Percentiles rank a stretch among this genome's conserved stretches.
phyloP scores from a whole-genome alignment of 768 basidiomycete species.

The Mycena chlorophos region DNA sequence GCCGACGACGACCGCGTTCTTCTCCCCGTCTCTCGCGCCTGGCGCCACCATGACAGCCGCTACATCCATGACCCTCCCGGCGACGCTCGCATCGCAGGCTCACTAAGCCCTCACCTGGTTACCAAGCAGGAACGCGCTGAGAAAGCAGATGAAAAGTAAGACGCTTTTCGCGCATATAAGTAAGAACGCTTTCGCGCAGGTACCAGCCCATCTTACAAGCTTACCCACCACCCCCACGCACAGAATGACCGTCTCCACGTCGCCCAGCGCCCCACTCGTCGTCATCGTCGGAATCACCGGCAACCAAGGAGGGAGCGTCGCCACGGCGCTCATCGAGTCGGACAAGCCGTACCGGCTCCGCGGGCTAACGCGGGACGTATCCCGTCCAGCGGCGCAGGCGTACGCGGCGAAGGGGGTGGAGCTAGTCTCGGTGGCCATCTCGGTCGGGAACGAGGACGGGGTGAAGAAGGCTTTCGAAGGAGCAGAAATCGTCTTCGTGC shows the following conservation, averaged over 20 bases:
- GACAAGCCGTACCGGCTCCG: slow-evolving; percentile 6
- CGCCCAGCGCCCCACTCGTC: neutral
- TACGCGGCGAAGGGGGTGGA: neutral
- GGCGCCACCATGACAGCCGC: too few species aligned
- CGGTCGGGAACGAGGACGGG: neutral
- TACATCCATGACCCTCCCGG: too few species aligned
- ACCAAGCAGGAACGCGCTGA: too few species aligned
- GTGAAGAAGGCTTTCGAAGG: neutral
- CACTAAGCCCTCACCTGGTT: too few species aligned
- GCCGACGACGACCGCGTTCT: too few species aligned
- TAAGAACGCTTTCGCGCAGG: too few species aligned
- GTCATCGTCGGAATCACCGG: neutral
- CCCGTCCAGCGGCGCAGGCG: neutral
- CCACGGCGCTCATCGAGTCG: slow-evolving; percentile 1
- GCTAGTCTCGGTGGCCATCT: neutral
- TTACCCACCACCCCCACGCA: too few species aligned
- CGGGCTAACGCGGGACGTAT: neutral
- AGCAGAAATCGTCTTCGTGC: neutral
- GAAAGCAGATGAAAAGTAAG: too few species aligned
- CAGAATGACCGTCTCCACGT: neutral
- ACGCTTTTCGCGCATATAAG: too few species aligned
- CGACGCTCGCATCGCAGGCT: too few species aligned
- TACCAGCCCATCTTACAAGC: too few species aligned
- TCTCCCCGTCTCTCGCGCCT: too few species aligned
- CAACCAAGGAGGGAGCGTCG: slow-evolving; percentile 3